phyloP scores from a whole-genome alignment of 371 early-diverging fungal genomes.

The Caulochytrium protostelioides region DNA sequence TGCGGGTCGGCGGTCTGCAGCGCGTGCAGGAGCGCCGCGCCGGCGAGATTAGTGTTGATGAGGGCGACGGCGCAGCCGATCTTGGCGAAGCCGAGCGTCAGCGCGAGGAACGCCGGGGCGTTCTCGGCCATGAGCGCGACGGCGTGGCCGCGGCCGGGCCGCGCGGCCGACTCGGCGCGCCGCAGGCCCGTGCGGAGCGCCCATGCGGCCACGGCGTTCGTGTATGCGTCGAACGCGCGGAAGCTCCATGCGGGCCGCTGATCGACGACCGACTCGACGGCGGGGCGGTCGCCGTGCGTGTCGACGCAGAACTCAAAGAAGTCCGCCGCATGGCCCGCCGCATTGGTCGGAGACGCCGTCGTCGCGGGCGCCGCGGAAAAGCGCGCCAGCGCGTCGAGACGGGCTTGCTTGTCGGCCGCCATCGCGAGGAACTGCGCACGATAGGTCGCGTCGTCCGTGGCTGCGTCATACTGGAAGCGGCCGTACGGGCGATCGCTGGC shows the following conservation, averaged over 20 bases:
- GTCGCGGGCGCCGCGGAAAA: too few relatives aligned
- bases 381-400: too few relatives aligned
- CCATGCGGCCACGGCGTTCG: background rate
- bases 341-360: background rate
- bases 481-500: too few relatives aligned
- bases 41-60: conserved; percentile 10
- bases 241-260: background rate
- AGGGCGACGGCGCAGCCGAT: conserved; percentile 9
- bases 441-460: too few relatives aligned
- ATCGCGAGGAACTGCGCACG: too few relatives aligned
- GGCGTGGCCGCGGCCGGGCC: background rate
- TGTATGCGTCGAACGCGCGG: background rate
- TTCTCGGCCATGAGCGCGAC: conserved; percentile 7
- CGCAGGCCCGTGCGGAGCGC: background rate
- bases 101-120: conserved; percentile 7
- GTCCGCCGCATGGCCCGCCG: too few relatives aligned
- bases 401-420: too few relatives aligned
- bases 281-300: background rate
- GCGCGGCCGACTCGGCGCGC: background rate
- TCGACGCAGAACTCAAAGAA: too few relatives aligned
- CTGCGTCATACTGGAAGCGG: too few relatives aligned
- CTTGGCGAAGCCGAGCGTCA: conserved; percentile 11
- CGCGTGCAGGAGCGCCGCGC: conserved; percentile 6
- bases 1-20: conserved; percentile 1
- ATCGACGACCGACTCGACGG: background rate